These are phyloP conservation scores for Penicillium silybi DNA, from an alignment of 495 filamentous ascomycete species.

Conservation along the genomic window DNA sequence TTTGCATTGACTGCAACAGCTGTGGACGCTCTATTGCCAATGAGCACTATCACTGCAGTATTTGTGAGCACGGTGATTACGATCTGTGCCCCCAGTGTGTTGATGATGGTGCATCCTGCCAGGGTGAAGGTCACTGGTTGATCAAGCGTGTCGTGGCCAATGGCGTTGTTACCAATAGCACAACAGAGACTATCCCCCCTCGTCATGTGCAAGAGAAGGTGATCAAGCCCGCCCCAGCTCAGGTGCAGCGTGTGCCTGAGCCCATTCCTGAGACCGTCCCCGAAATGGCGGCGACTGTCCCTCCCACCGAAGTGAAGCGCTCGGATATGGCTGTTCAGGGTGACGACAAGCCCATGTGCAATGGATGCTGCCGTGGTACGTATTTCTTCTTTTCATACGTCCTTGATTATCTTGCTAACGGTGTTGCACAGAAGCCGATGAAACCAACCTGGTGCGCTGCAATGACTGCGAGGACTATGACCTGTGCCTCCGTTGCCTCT, in stretches of 20 bases:
- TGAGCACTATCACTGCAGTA: slow-evolving; percentile 90
- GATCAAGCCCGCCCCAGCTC: slow-evolving; percentile 8
- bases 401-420: background rate
- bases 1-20: slow-evolving; percentile 86
- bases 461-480: slow-evolving; percentile 83
- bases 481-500: slow-evolving; percentile 79
- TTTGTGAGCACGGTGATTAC: slow-evolving; percentile 89
- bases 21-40: slow-evolving; percentile 74
- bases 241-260: background rate
- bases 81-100: slow-evolving; percentile 86
- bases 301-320: background rate
- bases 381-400: background rate
- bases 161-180: slow-evolving; percentile 77
- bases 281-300: slow-evolving; percentile 7
- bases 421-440: slow-evolving; percentile 56
- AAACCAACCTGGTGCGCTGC: slow-evolving; percentile 81
- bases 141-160: slow-evolving; percentile 81
- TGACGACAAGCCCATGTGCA: slow-evolving; percentile 74
- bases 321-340: slow-evolving; percentile 10
- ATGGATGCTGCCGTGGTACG: slow-evolving; percentile 79
- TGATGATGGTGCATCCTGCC: slow-evolving; percentile 68
- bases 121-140: slow-evolving; percentile 78
- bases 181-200: slow-evolving; percentile 71
- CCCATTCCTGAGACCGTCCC: background rate
- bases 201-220: slow-evolving; percentile 31